These are phyloP conservation scores for Gliomastix tumulicola DNA, from an alignment of 2,329 filamentous ascomycete genomes.

Conservation along the genomic window DNA sequence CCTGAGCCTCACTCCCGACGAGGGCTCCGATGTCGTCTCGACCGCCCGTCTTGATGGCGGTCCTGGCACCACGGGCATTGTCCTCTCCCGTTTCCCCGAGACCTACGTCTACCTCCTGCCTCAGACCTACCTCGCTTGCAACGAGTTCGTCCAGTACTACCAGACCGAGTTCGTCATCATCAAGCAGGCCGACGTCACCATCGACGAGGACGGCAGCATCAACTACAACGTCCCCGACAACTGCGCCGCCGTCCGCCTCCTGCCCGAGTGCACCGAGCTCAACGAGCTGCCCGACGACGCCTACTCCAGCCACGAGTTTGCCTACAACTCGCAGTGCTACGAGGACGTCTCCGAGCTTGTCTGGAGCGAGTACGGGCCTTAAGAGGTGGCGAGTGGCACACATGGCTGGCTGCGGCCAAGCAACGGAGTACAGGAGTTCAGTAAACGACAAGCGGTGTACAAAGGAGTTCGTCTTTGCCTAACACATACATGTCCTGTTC, in stretches of 20 bases:
- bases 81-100: constrained; percentile 14
- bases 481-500: too few species aligned
- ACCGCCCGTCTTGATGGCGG: constrained; percentile 21
- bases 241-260: constrained; percentile 33
- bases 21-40: constrained; percentile 22
- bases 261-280: constrained; percentile 35
- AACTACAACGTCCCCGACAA: constrained; percentile 25
- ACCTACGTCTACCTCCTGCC: constrained; percentile 16
- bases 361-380: too few species aligned
- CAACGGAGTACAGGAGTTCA: too few species aligned
- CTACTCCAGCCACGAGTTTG: constrained; percentile 30
- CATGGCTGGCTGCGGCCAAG: too few species aligned
- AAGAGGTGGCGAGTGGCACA: too few species aligned
- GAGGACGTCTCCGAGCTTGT: constrained; percentile 23
- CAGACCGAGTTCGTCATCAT: constrained; percentile 26
- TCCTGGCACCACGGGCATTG: constrained; percentile 23
- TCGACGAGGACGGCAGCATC: constrained; percentile 13
- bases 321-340: constrained; percentile 29
- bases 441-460: too few species aligned
- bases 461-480: too few species aligned
- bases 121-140: constrained; percentile 33
- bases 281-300: constrained; percentile 24
- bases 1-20: constrained; percentile 18
- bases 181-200: constrained; percentile 28
- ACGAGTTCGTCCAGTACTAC: constrained; percentile 33